Evolutionary conservation across 306 rosid species (phyloP), one percentile per base, ranked within the genome.

Genomic region (Pyrus pyrifolia): DNA sequence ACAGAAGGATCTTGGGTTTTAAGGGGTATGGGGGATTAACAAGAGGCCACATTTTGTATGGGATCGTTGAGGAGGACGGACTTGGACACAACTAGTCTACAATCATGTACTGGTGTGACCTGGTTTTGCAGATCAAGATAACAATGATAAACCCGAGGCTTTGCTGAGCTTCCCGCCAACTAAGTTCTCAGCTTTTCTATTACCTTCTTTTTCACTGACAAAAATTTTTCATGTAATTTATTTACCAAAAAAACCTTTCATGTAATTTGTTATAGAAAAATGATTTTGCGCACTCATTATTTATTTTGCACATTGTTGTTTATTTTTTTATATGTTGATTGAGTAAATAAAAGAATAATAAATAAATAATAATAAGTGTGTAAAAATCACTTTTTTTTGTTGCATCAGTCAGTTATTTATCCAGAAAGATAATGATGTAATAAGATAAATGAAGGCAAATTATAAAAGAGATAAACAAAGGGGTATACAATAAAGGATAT

Each of bases 71-170:
- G 55, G 8, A 27, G 17, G 31, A 61, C 9, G 17, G 31, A 61
- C 18, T 27, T 14, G 67, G 67, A 61, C 38, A 27, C 67, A 61
- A 27, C 21, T 15, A 49, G 21, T 15, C 67, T 31, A 64, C 45
- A 64, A 64, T 13, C 33, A 33, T 52, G 73, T 18, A 35, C 35
- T 22, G 22, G 52, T 35, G 70, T 11, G 42, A 21, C 68, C 44
- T 64, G 11, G 38, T 49, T 59, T 58, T 40, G 69, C 59, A 73
- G 69, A 58, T 61, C 8, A 44, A 73, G 77, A 73, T 61, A 69
- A 60, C 69, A 73, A 11, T 8, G 53, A 62, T 25, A 73, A 61
- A 62, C 59, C 58, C 69, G 77, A 73, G 77, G 77, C 73, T 51
- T 64, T 42, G 46, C 42, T 73, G 77, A 58, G 68, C 58, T 42